Evolutionary conservation across 495 filamentous ascomycete species (phyloP), one percentile per base, ranked within the genome.

Genomic region (Aspergillus homomorphus): DNA sequence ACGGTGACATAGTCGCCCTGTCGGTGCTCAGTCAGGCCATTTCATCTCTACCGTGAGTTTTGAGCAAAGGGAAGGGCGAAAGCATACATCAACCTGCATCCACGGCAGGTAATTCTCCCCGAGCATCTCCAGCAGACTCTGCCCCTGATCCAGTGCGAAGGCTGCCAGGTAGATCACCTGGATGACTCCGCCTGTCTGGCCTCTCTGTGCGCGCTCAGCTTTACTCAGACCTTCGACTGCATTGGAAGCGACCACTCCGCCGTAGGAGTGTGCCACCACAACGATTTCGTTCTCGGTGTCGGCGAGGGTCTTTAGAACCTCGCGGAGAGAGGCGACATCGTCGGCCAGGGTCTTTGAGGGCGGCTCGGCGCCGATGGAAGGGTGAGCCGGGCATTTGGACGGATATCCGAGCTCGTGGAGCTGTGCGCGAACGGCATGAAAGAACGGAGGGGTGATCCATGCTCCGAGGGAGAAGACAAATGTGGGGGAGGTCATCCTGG

Each of bases 211-310:
- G 7, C 80, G 66, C 10, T 66, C 59, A 2, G 53, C 38, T 51
- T 76, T 76, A 21, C 58, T 69, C 1, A 77, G 46, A 0, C 74
- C 77, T 57, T 75, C 72, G 48, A 79, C 71, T 10, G 77, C 75
- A 30, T 67, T 70, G 41, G 71, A 73, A 30, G 68, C 73, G 1
- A 80, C 75, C 0, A 77, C 60, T 19, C 80, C 81, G 30, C 81
- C 78, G 57, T 82, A 82, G 5, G 78, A 82, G 61, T 83, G 80
- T 4, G 82, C 63, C 16, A 83, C 57, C 5, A 83, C 67, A 16
- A 84, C 70, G 57, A 82, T 74, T 49, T 67, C 66, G 5, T 77
- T 76, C n/a, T 53, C 61, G 0, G 71, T 48, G 62, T 73, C 58
- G 65, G 71, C 56, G 56, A 68, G 54, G 64, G 59, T 46, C 55